A percentile compares a stretch with the other conserved stretches of the same genome.
Conservation (phyloP, 345 rosid genomes). For the Lenwebbia sp. region DNA sequence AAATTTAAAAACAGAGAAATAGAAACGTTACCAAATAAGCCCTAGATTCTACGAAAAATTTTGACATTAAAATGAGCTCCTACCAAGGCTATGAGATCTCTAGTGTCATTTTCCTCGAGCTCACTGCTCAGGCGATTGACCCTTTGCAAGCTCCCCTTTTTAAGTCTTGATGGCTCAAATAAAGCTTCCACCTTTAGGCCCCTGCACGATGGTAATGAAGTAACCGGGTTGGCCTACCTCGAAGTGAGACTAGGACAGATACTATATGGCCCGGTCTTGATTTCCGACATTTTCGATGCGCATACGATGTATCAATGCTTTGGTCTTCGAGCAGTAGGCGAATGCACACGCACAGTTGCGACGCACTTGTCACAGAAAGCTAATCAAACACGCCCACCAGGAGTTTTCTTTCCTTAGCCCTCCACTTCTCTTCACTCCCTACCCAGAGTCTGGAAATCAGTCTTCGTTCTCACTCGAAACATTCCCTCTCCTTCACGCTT, state of each 20-base stretch:
- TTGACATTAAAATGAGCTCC: background rate
- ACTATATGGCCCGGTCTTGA: background rate
- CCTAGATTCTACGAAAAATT: background rate
- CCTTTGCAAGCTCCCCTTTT: background rate
- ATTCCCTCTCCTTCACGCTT: background rate
- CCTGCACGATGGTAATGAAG: background rate
- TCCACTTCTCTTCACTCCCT: background rate
- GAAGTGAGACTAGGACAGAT: background rate
- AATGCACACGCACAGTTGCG: background rate
- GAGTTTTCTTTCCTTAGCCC: background rate
- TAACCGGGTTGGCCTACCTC: background rate
- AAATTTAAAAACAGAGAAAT: too few species aligned
- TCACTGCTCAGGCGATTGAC: background rate
- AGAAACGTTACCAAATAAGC: too few species aligned
- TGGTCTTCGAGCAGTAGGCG: background rate
- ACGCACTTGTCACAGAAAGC: background rate
- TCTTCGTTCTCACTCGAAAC: background rate
- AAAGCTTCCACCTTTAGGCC: background rate
- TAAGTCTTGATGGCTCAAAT: background rate
- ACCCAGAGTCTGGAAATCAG: background rate
- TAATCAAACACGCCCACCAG: background rate
- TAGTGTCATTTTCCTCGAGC: fast-evolving
- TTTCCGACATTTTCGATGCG: background rate
- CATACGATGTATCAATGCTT: background rate
- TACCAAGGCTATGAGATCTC: too few species aligned